Base-by-base conservation (phyloP, 257 asterid genomes). In the Salvia splendens region DNA sequence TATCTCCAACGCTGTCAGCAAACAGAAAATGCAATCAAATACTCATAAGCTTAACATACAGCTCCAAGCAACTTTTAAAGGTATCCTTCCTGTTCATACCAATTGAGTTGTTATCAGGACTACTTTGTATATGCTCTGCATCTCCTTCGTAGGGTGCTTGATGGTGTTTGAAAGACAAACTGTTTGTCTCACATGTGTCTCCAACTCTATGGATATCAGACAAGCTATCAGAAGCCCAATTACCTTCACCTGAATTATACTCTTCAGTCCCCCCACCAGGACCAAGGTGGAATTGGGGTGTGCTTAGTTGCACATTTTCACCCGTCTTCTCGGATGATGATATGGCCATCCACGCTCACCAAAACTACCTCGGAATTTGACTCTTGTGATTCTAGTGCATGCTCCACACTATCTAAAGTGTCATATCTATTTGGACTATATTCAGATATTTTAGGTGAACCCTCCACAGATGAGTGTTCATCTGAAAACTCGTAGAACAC, bases 261-360 rank as follows among this genome's bases (percentile, higher is more conserved):
- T 83, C 89, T 55, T 70, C 85, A 6, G 88, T 72, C 66, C 83
- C 89, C 57, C 86, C 83, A 24, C 86, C 96, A 2, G 91, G 95
- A 12, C 93, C 92, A n/a, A 85, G 84, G 78, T 87, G 88, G 83
- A 87, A 84, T 77, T 75, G 93, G 48, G 96, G 91, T 3, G 87
- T 87, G 67, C 53, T 79, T 54, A 87, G 73, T 61, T 88, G 84
- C 77, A 85, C 80, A 49, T 85, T 78, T 58, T 84, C 96, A 20
- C 73, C 67, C 6, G 73, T 77, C 66, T 82, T 80, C 67, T 81
- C 96, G 4, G 82, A 79, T 14, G 89, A 86, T 20, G 89, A 87
- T 77, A 91, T 87, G 96, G 54, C 98, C 99, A 73, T 94, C 99
- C 56, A 88, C 93, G 49, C 98, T 91, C 61, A 91, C 96, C 72